These are phyloP conservation scores for Aegilops longissima DNA, from an alignment of 176 grass and related monocot genomes.

Conservation along the genomic window DNA sequence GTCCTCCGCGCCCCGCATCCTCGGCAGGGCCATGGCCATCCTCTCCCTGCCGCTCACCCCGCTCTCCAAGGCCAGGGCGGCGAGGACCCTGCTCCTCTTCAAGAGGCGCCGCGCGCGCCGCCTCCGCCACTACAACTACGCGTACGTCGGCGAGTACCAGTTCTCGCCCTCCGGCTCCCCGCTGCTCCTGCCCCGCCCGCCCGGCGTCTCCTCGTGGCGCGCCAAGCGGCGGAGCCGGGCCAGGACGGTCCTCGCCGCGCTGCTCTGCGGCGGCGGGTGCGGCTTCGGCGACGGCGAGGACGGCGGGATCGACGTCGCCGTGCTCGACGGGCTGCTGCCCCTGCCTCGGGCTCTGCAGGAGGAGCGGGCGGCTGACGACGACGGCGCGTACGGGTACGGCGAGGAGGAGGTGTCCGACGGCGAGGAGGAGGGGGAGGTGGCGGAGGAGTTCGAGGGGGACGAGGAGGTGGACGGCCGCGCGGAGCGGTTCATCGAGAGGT, in stretches of 20 bases:
- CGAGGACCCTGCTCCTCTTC: conserved; percentile 54
- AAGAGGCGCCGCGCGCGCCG: conserved; percentile 43
- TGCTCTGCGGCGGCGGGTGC: conserved; percentile 52
- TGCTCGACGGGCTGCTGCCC: conserved; percentile 24
- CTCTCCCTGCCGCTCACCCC: conserved; percentile 46
- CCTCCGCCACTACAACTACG: conserved; percentile 72
- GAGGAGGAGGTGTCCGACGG: conserved; percentile 27
- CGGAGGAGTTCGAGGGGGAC: conserved; percentile 35
- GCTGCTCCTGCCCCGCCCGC: conserved; percentile 37
- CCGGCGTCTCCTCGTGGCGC: conserved; percentile 37
- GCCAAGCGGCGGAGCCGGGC: conserved; percentile 27
- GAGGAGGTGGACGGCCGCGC: conserved; percentile 64
- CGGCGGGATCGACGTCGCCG: conserved; percentile 32
- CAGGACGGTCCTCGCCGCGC: conserved; percentile 34
- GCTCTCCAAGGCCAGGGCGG: conserved; percentile 48
- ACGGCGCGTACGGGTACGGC: background rate
- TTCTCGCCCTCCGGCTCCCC: conserved; percentile 78
- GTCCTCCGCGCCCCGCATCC: conserved; percentile 2
- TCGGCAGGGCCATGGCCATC: conserved; percentile 59
- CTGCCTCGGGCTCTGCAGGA: background rate
- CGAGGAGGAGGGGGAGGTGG: background rate
- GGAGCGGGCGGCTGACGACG: background rate
- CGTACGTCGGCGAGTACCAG: conserved; percentile 78
- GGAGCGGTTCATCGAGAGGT: conserved; percentile 85
- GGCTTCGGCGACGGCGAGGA: background rate